Evolutionary conservation across 768 basidiomycete species (phyloP), one percentile per base, ranked within the genome.

Genomic region (Naganishia randhawae): DNA sequence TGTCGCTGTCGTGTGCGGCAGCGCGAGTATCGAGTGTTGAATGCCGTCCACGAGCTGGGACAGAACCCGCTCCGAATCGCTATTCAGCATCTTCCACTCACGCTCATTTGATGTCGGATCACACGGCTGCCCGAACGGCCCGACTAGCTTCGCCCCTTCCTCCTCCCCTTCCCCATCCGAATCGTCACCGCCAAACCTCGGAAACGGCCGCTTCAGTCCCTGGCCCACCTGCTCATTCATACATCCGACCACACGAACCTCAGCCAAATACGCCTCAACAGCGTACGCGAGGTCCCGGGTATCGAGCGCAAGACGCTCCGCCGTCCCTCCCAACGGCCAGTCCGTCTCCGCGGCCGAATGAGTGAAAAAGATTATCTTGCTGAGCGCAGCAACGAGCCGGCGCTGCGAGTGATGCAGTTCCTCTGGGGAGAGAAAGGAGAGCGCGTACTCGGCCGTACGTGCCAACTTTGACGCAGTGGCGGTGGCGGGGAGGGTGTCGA

Each of bases 351-450:
- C 69, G 1, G 69, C 88, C 0, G 93, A 92, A 55, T 95, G 88
- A n/a, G 91, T 87, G 9, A 89, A 91, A 2, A 96, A 85, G 33
- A 95, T 90, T 32, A 97, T 83, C 76, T 93, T 89, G 22, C 91
- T 93, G 10, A 95, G 82, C 0, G 91, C 92, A 9, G 91, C 90
- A 1, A 91, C 91, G 35, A 95, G 88, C 73, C 75, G 73, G 16
- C 76, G 75, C 39, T 76, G 73, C 7, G 61, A 39, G 14, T 73
- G 75, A 0, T 73, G 73, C 52, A 81, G 78, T 27, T 78, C 74
- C 25, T 68, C 66, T 16, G 70, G 66, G 11, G 71, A 66, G 7
- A 51, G 32, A 35, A 32, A 69, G 8, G 67, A 61, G 25, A 68
- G 33, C 11, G 61, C 71, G 33, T 69, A 37, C 14, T 50, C 63